Evolutionary conservation across 2,329 filamentous ascomycete species (phyloP).

Genomic region (Pestalotiopsis sp.): DNA sequence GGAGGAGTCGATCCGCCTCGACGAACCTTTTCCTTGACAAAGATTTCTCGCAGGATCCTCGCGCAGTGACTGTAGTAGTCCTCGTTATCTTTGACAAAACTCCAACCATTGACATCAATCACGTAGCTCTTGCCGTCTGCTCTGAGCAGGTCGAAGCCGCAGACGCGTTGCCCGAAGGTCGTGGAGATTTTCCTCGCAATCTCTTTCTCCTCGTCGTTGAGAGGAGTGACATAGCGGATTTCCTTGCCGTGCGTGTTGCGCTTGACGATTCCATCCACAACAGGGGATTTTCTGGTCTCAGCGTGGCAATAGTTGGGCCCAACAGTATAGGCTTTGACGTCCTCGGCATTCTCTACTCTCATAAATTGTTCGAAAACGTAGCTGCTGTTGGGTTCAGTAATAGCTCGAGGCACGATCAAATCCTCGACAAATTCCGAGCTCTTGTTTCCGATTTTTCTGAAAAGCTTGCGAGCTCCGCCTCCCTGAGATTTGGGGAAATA

Average conservation of each 20-base stretch:
- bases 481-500: slow-evolving; percentile 89
- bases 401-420: slow-evolving; percentile 75
- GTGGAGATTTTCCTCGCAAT: slow-evolving; percentile 90
- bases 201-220: slow-evolving; percentile 77
- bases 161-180: slow-evolving; percentile 92
- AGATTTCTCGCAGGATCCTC: slow-evolving; percentile 83
- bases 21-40: slow-evolving; percentile 76
- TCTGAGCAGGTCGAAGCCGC: slow-evolving; percentile 91
- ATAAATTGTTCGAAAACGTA: slow-evolving; percentile 98
- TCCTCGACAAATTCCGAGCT: slow-evolving; percentile 90
- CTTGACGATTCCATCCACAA: slow-evolving; percentile 93
- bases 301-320: slow-evolving; percentile 92
- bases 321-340: slow-evolving; percentile 98
- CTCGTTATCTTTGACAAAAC: slow-evolving; percentile 98
- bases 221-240: slow-evolving; percentile 87
- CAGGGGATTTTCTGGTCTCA: slow-evolving; percentile 94
- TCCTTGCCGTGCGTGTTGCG: slow-evolving; percentile 98
- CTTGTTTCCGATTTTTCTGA: slow-evolving; percentile 98
- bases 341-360: slow-evolving; percentile 93
- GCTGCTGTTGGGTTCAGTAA: slow-evolving; percentile 79
- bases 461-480: slow-evolving; percentile 87
- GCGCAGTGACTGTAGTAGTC: slow-evolving; percentile 96
- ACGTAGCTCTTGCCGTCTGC: slow-evolving; percentile 91
- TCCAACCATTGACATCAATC: slow-evolving; percentile 99
- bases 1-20: slow-evolving; percentile 60